Evolutionary conservation across 176 grass and related monocot species (phyloP), one percentile per base, ranked within the genome.

Genomic region (Oryza rufipogon): DNA sequence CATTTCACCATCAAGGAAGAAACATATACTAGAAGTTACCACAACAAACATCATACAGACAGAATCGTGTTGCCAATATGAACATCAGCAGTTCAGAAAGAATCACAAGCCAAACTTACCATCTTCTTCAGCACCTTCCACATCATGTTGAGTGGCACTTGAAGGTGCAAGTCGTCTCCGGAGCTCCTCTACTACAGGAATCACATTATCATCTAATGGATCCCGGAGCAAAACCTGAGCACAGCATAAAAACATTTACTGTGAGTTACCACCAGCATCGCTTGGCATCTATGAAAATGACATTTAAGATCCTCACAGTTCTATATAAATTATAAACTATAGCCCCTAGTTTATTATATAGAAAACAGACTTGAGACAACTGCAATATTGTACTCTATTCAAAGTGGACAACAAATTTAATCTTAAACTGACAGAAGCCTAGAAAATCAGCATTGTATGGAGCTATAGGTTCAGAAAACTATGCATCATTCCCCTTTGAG

Each of bases 171-270:
- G 76, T 46, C 91, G 87, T 60, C 92, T 95, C 42, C 83, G 81
- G 45, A 98, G 91, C 89, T 98, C 91, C 87, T 95, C 89, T 75
- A 95, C 92, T 13, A 98, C 88, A 11, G 95, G 95, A 66, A 90
- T 89, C 13, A 98, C 95, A 93, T 88, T 91, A 20, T 93, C 92
- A 64, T 95, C 92, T 28, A 52, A 87, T 74, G 95, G 95, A 70
- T 98, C 92, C 74, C 95, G 95, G 75, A 98, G 91, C 82, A 98
- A 86, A 71, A 98, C 91, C 95, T 98, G 78, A 72, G 22, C 76
- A 64, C 46, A 75, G 12, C 7, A 9, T 71, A 73, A 78, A 74
- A 44, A 19, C 7, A 64, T 12, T 9, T 70, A 64, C 32, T 23
- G 12, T 90, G 69, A 87, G 14, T 73, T 33, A 64, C 26, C 83